Base-by-base conservation (phyloP, 2,329 filamentous ascomycete species). In the Phyllosticta citriasiana region DNA sequence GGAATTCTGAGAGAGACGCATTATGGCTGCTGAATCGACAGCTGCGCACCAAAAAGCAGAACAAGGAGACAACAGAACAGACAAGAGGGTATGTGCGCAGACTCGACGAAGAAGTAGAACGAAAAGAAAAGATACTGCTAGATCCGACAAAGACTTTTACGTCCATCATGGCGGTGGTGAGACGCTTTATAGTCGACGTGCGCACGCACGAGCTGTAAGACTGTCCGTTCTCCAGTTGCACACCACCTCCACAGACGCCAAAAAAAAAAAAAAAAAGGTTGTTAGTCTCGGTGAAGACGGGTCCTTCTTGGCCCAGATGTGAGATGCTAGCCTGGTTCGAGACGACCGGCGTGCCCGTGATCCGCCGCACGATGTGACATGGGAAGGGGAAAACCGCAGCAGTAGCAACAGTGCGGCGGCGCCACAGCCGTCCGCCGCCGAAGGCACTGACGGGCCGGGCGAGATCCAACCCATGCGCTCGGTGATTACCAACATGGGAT, bases 1-100 rank as follows among this genome's bases (percentile, higher is more conserved):
- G 6, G 60, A 47, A 19, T 40, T 27, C 51, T 62, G 53, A 30
- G 55, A 55, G 50, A 58, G 35, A 26, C 54, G 30, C 60, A 62
- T 62, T 55, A 33, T 57, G 55, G 51, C 5, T 22, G 50, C 26
- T 55, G 33, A 40, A 40, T 9, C 10, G 9, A n/a, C 3, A n/a
- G n/a, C 16, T n/a, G 14, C 6, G 4, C 16, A 19, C 14, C 4
- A 47, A n/a, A 47, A 47, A n/a, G 40, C 40, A n/a, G 14, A 47
- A n/a, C 16, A 47, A 47, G 16, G 16, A n/a, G 6, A n/a, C 14
- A n/a, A 47, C 40, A n/a, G 3, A n/a, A 47, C 16, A 47, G 40
- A n/a, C 14, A 47, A 47, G 14, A 47, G 40, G 40, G 40, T 47
- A 47, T 47, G 3, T n/a, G 14, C 40, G 27, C 27, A 2, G 5